Evolutionary conservation across 768 basidiomycete species (phyloP).

Genomic region (Termitomyces sp.): DNA sequence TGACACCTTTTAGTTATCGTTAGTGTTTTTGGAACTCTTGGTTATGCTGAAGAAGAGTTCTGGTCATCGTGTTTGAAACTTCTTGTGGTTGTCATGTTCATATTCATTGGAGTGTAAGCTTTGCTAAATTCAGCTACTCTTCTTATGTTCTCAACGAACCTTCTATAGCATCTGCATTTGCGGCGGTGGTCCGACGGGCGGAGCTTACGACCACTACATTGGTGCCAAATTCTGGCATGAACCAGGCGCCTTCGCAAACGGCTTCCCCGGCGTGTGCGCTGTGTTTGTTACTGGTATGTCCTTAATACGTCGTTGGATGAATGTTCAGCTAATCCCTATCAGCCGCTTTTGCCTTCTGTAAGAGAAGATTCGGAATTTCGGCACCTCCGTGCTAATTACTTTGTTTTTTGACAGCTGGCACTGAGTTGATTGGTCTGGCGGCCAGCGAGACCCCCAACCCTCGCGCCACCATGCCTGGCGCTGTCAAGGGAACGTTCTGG

Average conservation of each 20-base stretch:
- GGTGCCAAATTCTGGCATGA: slow-evolving; percentile 32
- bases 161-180: slow-evolving; percentile 30
- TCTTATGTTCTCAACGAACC: background rate
- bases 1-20: slow-evolving; percentile 23
- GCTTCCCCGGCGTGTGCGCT: slow-evolving; percentile 39
- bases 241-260: slow-evolving; percentile 37
- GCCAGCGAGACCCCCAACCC: slow-evolving; percentile 43
- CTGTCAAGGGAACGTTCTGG: slow-evolving; percentile 45
- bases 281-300: slow-evolving; percentile 36
- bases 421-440: slow-evolving; percentile 40
- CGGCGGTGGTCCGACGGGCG: slow-evolving; percentile 33
- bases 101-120: slow-evolving; percentile 37
- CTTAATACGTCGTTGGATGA: background rate
- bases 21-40: slow-evolving; percentile 37
- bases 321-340: background rate
- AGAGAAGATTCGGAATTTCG: slow-evolving; percentile 1
- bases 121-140: background rate
- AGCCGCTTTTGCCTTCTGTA: slow-evolving; percentile 36
- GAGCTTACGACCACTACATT: slow-evolving; percentile 29
- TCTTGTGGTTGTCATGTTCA: slow-evolving; percentile 38
- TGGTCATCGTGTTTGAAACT: slow-evolving; percentile 47
- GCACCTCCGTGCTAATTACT: background rate
- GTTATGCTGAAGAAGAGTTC: slow-evolving; percentile 43
- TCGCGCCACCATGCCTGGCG: slow-evolving; percentile 34
- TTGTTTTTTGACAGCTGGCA: slow-evolving; percentile 26